Conservation (phyloP, 2,329 filamentous ascomycete genomes). For the Dendryphion nanum region DNA sequence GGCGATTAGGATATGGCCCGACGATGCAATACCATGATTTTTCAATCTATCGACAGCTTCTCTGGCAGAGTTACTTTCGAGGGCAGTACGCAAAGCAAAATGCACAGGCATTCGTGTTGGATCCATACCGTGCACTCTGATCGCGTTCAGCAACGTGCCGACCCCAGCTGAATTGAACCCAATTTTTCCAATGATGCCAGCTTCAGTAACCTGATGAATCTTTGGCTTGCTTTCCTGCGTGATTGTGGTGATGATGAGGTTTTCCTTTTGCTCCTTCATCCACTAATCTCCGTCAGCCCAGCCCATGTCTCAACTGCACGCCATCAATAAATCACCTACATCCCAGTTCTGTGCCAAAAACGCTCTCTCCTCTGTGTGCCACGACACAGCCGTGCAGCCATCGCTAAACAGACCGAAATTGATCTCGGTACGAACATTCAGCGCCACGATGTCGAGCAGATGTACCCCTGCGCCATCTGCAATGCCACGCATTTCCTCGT, state of each 20-base stretch:
- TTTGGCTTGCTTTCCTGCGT: conserved; percentile 44
- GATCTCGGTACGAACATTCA: conserved; percentile 60
- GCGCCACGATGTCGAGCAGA: conserved; percentile 54
- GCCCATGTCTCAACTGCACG: too few relatives aligned
- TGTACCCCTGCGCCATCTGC: conserved; percentile 49
- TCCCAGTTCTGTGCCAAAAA: conserved; percentile 62
- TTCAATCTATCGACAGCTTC: conserved; percentile 49
- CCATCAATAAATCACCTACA: conserved; percentile 18
- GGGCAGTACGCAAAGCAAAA: conserved; percentile 55
- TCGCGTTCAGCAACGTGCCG: conserved; percentile 61
- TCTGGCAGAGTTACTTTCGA: conserved; percentile 52
- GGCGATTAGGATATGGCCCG: conserved; percentile 56
- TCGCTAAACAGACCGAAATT: conserved; percentile 56
- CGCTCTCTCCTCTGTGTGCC: conserved; percentile 37
- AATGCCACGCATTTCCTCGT: conserved; percentile 52
- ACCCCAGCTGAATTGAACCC: conserved; percentile 61
- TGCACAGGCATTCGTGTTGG: conserved; percentile 57
- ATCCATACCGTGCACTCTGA: conserved; percentile 57
- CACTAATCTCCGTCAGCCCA: too few relatives aligned
- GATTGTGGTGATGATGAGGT: conserved; percentile 51
- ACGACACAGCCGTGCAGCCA: conserved; percentile 56
- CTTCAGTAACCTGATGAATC: conserved; percentile 59
- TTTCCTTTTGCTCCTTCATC: conserved; percentile 50
- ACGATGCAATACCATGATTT: conserved; percentile 49
- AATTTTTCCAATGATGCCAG: conserved; percentile 64